A percentile compares a stretch with the other conserved stretches of the same genome.
Evolutionary conservation across 2,329 filamentous ascomycete species (phyloP).

Genomic region (Fusarium tricinctum): DNA sequence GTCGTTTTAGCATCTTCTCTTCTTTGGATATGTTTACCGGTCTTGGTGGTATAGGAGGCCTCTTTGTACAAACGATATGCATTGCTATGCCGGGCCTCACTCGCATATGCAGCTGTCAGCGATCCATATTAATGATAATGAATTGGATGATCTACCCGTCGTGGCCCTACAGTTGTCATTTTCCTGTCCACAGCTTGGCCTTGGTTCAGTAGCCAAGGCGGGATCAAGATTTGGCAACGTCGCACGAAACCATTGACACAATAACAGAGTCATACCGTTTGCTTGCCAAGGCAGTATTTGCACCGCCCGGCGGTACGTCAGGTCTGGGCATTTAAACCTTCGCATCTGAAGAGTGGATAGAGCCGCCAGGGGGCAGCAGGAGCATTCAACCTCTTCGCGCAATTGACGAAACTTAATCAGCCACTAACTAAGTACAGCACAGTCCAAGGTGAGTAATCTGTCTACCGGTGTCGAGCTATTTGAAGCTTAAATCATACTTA

Average conservation of each 20-base stretch:
- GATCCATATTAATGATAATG: slow-evolving; percentile 49
- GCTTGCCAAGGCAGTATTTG: slow-evolving; percentile 25
- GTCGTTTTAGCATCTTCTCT: slow-evolving; percentile 33
- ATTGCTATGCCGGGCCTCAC: slow-evolving; percentile 33
- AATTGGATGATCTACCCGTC: slow-evolving; percentile 39
- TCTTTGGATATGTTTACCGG: slow-evolving; percentile 42
- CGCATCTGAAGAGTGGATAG: slow-evolving; percentile 9
- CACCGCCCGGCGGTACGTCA: slow-evolving; percentile 19
- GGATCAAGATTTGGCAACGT: slow-evolving; percentile 14
- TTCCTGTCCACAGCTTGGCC: neutral
- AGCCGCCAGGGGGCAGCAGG: slow-evolving; percentile 8
- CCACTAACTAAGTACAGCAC: slow-evolving; percentile 1
- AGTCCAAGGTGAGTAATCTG: neutral
- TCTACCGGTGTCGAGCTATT: neutral
- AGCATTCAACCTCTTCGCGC: neutral
- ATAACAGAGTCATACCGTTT: neutral
- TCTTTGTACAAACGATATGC: slow-evolving; percentile 44
- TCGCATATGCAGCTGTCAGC: slow-evolving; percentile 34
- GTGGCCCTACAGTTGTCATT: slow-evolving; percentile 1
- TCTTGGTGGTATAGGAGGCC: slow-evolving; percentile 30
- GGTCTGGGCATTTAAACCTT: slow-evolving; percentile 17
- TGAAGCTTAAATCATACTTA: neutral
- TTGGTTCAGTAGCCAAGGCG: slow-evolving; percentile 12
- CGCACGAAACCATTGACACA: slow-evolving; percentile 2
- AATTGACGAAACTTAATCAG: neutral